Evolutionary conservation across 495 filamentous ascomycete genomes (phyloP).

Genomic region (Symbiotaphrina buchneri): DNA sequence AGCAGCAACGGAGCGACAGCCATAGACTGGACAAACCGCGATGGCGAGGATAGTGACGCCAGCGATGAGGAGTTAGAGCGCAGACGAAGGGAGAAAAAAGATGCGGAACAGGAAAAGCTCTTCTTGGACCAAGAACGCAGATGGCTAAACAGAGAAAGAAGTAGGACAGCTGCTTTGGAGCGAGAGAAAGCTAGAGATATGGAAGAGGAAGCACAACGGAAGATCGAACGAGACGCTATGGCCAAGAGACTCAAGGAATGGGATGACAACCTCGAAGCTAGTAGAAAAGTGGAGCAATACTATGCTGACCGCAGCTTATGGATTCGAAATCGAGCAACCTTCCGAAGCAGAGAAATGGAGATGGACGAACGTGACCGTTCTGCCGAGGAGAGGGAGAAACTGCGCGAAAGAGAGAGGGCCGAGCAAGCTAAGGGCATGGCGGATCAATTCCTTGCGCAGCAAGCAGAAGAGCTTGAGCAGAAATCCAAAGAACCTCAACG

Average conservation of each 20-base stretch:
- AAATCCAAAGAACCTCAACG: conserved; percentile 47
- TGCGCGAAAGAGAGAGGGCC: conserved; percentile 41
- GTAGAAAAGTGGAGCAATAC: conserved; percentile 54
- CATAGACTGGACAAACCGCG: conserved; percentile 28
- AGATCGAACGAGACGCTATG: conserved; percentile 43
- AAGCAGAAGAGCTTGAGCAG: conserved; percentile 64
- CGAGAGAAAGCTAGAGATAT: conserved; percentile 55
- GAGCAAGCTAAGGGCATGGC: conserved; percentile 72
- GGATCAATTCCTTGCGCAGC: conserved; percentile 77
- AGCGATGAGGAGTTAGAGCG: conserved; percentile 72
- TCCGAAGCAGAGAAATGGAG: conserved; percentile 46
- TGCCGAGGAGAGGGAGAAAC: conserved; percentile 51
- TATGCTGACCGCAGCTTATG: conserved; percentile 68
- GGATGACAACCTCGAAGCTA: conserved; percentile 68
- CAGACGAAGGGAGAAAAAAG: conserved; percentile 43
- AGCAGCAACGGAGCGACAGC: conserved; percentile 32
- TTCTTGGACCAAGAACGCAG: conserved; percentile 73
- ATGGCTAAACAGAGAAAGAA: conserved; percentile 76
- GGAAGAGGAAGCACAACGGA: conserved; percentile 33
- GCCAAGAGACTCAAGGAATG: conserved; percentile 56
- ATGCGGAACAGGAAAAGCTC: conserved; percentile 53
- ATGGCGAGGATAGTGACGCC: conserved; percentile 77
- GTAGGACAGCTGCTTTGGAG: conserved; percentile 60
- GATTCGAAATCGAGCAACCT: conserved; percentile 57
- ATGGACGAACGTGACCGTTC: conserved; percentile 65